phyloP scores from a whole-genome alignment of 345 rosid species.

The Nasturtium officinale region DNA sequence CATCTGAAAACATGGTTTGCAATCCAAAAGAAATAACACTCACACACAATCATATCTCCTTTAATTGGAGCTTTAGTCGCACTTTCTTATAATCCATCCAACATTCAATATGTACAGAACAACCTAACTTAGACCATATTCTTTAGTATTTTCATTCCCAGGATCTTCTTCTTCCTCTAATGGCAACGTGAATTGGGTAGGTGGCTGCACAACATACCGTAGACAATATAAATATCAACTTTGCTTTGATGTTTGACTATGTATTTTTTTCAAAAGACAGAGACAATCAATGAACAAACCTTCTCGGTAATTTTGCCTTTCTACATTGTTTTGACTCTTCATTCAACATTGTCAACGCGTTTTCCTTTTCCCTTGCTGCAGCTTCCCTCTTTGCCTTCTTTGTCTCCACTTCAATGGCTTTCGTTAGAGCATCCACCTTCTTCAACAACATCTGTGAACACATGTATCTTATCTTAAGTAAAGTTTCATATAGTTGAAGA shows the following conservation, averaged over 20 bases:
- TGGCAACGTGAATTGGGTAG: constrained; percentile 30
- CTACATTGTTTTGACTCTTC: constrained; percentile 38
- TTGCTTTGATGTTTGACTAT: constrained; percentile 2
- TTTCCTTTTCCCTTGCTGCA: constrained; percentile 70
- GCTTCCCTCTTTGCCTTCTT: constrained; percentile 82
- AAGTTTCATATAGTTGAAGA: constrained; percentile 5
- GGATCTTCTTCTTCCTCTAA: constrained; percentile 30
- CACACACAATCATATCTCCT: background rate
- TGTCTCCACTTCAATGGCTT: constrained; percentile 75
- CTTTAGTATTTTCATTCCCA: constrained; percentile 11
- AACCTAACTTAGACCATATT: constrained; percentile 15
- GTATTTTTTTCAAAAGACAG: constrained; percentile 8
- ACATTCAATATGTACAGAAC: constrained; percentile 30
- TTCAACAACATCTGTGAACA: constrained; percentile 68
- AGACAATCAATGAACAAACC: constrained; percentile 30
- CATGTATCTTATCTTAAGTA: constrained; percentile 4
- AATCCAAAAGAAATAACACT: constrained; percentile 21
- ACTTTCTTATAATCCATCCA: constrained; percentile 23
- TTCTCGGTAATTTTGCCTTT: constrained; percentile 36
- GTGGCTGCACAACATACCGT: constrained; percentile 35
- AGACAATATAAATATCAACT: constrained; percentile 4
- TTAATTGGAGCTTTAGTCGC: constrained; percentile 16
- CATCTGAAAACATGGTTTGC: constrained; percentile 12
- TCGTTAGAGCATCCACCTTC: constrained; percentile 77
- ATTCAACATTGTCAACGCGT: constrained; percentile 28